Percentiles rank a stretch among this genome's conserved stretches.
Evolutionary conservation across 257 asterid genomes (phyloP).

Genomic region (Solanum arcanum): DNA sequence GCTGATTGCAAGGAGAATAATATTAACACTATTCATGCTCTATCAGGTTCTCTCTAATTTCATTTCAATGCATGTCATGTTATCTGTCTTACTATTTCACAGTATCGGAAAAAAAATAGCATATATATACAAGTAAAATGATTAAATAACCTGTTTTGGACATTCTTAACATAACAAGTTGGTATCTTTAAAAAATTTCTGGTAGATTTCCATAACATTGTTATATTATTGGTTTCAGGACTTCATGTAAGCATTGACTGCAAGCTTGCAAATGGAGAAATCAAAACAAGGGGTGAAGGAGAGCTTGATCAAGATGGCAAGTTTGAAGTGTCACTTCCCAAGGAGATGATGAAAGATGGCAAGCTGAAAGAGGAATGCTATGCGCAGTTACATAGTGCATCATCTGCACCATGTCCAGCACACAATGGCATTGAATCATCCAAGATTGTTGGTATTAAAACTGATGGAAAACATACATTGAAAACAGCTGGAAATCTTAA

Average conservation of each 20-base stretch:
- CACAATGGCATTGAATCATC: conserved; percentile 47
- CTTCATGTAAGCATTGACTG: conserved; percentile 73
- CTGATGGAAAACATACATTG: conserved; percentile 28
- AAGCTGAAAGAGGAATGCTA: conserved; percentile 60
- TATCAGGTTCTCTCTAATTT: conserved; percentile 19
- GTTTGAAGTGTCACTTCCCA: conserved; percentile 43
- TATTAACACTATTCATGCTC: conserved; percentile 23
- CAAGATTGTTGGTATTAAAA: conserved; percentile 32
- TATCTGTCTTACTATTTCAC: neutral
- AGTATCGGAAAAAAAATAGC: no score
- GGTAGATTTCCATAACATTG: neutral
- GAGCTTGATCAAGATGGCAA: conserved; percentile 55
- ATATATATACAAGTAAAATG: no score
- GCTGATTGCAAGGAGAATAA: conserved; percentile 35
- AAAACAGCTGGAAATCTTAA: conserved; percentile 33
- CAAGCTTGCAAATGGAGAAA: conserved; percentile 42
- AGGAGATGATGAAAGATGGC: conserved; percentile 30
- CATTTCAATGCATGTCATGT: neutral
- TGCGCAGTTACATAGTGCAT: conserved; percentile 73
- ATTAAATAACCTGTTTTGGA: no score
- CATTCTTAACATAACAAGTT: no score
- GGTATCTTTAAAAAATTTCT: no score
- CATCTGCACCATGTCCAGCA: conserved; percentile 59
- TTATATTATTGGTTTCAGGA: conserved; percentile 26
- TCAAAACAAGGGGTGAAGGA: conserved; percentile 40